These are phyloP conservation scores for Volutella citrinella DNA, from an alignment of 2,329 filamentous ascomycete species.

Conservation along the genomic window DNA sequence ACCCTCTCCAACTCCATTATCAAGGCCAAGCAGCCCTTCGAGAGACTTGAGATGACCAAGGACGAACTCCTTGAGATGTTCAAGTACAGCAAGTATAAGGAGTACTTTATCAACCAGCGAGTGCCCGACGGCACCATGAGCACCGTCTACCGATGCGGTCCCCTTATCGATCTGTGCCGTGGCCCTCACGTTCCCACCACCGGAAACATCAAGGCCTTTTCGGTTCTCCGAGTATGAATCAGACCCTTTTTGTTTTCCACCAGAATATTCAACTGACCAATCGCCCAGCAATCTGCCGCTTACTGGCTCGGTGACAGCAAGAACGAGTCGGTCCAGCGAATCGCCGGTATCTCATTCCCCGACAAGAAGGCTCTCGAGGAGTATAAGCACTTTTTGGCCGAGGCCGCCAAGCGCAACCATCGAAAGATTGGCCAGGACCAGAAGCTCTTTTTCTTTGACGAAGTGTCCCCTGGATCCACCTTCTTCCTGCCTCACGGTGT, in stretches of 20 bases:
- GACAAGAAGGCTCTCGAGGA: conserved; percentile 94
- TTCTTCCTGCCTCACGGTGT: conserved; percentile 93
- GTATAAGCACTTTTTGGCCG: conserved; percentile 92
- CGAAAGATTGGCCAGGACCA: conserved; percentile 91
- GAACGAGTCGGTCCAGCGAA: conserved; percentile 93
- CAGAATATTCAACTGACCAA: too few relatives aligned
- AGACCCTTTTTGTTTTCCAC: too few relatives aligned
- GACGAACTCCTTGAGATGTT: conserved; percentile 93
- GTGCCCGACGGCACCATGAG: conserved; percentile 82
- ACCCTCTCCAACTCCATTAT: conserved; percentile 77
- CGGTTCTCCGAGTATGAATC: conserved; percentile 77
- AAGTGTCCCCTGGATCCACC: conserved; percentile 85
- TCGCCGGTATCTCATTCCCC: conserved; percentile 92
- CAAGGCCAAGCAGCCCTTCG: conserved; percentile 95
- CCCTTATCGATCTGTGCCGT: conserved; percentile 90
- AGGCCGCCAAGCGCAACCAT: conserved; percentile 97
- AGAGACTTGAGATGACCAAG: conserved; percentile 85
- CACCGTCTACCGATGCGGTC: conserved; percentile 92
- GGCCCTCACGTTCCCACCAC: conserved; percentile 93
- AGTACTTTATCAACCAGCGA: conserved; percentile 77
- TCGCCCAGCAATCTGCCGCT: conserved; percentile 63
- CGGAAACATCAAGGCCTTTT: conserved; percentile 89
- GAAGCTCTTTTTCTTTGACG: conserved; percentile 96
- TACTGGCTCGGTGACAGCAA: conserved; percentile 94
- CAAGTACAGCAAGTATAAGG: conserved; percentile 96